Evolutionary conservation across 805 yeast genomes (phyloP), one percentile per base, ranked within the genome.

Genomic region (Kuraishia piskuri): DNA sequence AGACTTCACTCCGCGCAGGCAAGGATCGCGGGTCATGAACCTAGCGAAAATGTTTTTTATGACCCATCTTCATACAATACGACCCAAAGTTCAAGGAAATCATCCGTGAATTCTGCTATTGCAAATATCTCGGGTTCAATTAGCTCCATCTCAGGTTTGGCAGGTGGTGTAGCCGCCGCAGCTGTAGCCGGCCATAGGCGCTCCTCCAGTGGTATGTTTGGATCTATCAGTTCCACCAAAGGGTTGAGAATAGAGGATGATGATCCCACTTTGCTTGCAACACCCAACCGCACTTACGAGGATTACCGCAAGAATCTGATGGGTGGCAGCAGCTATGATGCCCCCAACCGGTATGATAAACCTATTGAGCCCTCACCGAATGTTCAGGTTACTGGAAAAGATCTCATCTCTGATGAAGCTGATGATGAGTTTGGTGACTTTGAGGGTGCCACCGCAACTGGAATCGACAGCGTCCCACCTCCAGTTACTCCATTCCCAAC

Each of bases 341-440:
- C n/a, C 31, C 9, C 9, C 14, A 12, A n/a, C 14, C 40, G 40
- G 14, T 31, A 31, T 31, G 40, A 10, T 8, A n/a, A 31, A 12
- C 17, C 40, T 31, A 31, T 31, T 12, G 40, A 12, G 17, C 14
- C 40, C 3, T 31, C 21, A 47, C n/a, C n/a, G 19, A 17, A 21
- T 23, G n/a, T 21, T 20, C 31, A 47, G 4, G 26, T 21, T 7
- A 47, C 19, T 24, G 31, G 21, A 12, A 24, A 22, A 20, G 7
- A 31, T 31, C 17, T 31, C 49, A 20, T n/a, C 31, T 47, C 24
- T 24, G 24, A 31, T n/a, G 44, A 31, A n/a, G 55, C 57, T 3
- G 61, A 55, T 22, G 64, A 60, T 25, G 64, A 61, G 8, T 63
- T 63, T 55, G 66, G 65, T 2, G 64, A 58, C 22, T 61, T 60